Conservation (phyloP, 2,329 filamentous ascomycete species). For the Fusarium nisikadoi region DNA sequence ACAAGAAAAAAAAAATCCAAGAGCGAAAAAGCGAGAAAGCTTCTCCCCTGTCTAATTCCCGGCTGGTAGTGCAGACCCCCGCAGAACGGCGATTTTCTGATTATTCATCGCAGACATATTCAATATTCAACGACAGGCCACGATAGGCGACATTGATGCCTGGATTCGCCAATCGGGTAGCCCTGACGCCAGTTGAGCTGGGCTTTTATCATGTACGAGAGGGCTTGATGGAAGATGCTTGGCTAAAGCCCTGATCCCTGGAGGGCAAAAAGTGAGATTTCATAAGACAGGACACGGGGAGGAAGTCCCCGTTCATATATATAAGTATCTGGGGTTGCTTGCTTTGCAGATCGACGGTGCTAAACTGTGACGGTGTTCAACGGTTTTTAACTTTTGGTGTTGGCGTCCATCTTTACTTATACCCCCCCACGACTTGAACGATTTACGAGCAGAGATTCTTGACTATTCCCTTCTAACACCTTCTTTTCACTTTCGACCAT, state of each 20-base stretch:
- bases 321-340: not conserved
- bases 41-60: slow-evolving; percentile 8
- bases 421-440: not conserved
- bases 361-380: not conserved
- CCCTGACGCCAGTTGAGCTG: not conserved
- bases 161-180: slow-evolving; percentile 1
- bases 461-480: not conserved
- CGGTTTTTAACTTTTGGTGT: not conserved
- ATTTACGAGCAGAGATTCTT: not conserved
- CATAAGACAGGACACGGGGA: not conserved
- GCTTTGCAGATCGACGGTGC: slow-evolving; percentile 7
- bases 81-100: slow-evolving; percentile 40
- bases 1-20: not conserved
- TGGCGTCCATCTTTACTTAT: not conserved
- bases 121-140: slow-evolving; percentile 35
- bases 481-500: slow-evolving; percentile 5
- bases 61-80: slow-evolving; percentile 3
- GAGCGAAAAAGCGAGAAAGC: not conserved
- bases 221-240: slow-evolving; percentile 5
- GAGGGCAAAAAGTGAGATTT: not conserved
- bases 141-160: slow-evolving; percentile 18
- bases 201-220: not conserved
- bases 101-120: slow-evolving; percentile 47
- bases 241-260: slow-evolving; percentile 15
- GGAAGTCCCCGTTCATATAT: slow-evolving; percentile 2